phyloP scores from a whole-genome alignment of 345 rosid genomes.

The Salix suchowensis region DNA sequence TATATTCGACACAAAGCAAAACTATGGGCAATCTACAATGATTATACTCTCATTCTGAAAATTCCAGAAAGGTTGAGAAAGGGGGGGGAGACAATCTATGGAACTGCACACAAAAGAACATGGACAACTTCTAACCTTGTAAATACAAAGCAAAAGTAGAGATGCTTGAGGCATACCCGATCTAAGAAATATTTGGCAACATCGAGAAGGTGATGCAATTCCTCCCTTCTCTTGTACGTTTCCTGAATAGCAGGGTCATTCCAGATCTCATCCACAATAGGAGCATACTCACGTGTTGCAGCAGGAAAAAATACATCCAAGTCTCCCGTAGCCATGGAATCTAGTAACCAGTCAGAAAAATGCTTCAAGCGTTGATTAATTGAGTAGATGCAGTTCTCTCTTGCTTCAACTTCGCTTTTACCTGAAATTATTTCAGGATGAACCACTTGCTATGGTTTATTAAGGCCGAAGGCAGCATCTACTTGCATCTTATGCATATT shows the following conservation, averaged over 20 bases:
- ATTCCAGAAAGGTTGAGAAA: neutral
- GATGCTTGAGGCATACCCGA: conserved; percentile 27
- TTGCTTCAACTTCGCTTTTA: conserved; percentile 23
- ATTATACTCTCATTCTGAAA: neutral
- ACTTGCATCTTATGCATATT: neutral
- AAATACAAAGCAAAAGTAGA: neutral
- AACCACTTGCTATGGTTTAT: neutral
- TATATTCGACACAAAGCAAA: neutral
- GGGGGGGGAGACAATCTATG: neutral
- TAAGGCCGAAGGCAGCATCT: neutral
- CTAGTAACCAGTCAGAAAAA: conserved; percentile 61
- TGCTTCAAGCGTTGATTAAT: conserved; percentile 46
- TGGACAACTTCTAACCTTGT: neutral
- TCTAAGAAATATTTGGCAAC: conserved; percentile 55
- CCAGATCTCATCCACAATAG: conserved; percentile 56
- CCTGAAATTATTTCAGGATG: conserved; percentile 14
- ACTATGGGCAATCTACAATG: neutral
- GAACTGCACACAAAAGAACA: neutral
- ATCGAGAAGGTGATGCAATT: conserved; percentile 43
- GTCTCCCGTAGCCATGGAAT: conserved; percentile 53
- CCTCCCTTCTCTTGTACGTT: conserved; percentile 54
- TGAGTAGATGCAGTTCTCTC: conserved; percentile 43
- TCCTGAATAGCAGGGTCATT: conserved; percentile 59
- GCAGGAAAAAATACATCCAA: conserved; percentile 68
- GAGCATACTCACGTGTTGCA: conserved; percentile 67